Conservation (phyloP, 2,329 filamentous ascomycete genomes). For the Rhytidhysteron rufulum region DNA sequence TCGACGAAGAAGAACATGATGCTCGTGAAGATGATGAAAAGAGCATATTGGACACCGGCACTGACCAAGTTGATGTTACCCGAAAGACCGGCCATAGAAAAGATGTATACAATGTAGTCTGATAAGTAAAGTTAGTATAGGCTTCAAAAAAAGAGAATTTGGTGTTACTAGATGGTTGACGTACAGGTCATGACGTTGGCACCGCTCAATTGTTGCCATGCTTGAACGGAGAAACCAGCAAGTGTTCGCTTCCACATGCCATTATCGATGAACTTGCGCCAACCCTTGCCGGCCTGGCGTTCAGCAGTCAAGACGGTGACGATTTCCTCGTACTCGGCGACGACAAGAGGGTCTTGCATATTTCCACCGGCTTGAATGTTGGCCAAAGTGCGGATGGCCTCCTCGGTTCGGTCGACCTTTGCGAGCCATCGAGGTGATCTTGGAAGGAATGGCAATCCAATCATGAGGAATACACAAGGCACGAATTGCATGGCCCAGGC, state of each 20-base stretch:
- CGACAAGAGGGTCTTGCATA: conserved; percentile 43
- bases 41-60: conserved; percentile 38
- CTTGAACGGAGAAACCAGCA: conserved; percentile 54
- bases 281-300: conserved; percentile 34
- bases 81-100: conserved; percentile 55
- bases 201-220: conserved; percentile 52
- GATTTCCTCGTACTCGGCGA: conserved; percentile 49
- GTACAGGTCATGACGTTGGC: conserved; percentile 35
- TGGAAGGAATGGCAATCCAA: conserved; percentile 45
- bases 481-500: conserved; percentile 47
- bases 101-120: conserved; percentile 60
- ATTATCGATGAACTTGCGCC: conserved; percentile 45
- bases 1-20: conserved; percentile 42
- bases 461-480: conserved; percentile 42
- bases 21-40: conserved; percentile 40
- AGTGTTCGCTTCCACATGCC: conserved; percentile 59
- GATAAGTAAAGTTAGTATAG: conserved; percentile 41
- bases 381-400: conserved; percentile 43
- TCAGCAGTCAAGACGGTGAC: conserved; percentile 40
- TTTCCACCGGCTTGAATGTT: conserved; percentile 45
- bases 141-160: no score
- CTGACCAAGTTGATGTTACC: conserved; percentile 48
- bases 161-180: no score
- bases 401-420: conserved; percentile 43
- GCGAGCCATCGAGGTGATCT: conserved; percentile 48